Conservation (phyloP, 371 early-diverging fungal genomes). For the Rhizopus delemar region DNA sequence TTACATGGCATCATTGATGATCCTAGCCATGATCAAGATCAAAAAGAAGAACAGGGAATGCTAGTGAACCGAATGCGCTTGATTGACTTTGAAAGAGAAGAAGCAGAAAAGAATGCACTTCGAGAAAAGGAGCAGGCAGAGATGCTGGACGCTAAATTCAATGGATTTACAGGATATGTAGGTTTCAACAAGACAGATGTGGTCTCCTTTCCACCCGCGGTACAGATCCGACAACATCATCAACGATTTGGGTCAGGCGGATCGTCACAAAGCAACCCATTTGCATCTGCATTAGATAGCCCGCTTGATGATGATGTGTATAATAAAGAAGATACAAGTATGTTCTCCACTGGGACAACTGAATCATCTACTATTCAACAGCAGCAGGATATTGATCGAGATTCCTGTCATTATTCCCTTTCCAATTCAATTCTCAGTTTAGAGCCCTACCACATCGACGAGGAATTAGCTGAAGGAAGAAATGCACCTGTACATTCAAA, state of each 20-base stretch:
- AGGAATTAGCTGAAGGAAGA: constrained; percentile 21
- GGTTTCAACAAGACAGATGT: not conserved
- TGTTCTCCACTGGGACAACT: not conserved
- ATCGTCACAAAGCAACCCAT: constrained; percentile 9
- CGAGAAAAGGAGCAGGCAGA: constrained; percentile 40
- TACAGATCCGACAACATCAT: constrained; percentile 11
- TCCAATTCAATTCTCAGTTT: constrained; percentile 26
- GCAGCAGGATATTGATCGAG: not conserved
- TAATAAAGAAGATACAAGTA: not conserved
- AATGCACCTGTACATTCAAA: constrained; percentile 28
- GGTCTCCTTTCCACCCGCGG: constrained; percentile 11
- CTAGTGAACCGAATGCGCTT: constrained; percentile 33
- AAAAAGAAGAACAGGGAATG: constrained; percentile 20
- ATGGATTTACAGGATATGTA: constrained; percentile 43
- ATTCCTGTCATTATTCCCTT: constrained; percentile 9
- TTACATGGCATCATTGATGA: constrained; percentile 37
- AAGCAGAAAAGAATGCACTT: constrained; percentile 35
- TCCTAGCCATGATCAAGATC: not conserved
- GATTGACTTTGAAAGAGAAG: constrained; percentile 41
- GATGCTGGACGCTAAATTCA: constrained; percentile 48
- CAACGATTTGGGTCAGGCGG: not conserved
- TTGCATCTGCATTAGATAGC: constrained; percentile 30
- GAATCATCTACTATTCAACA: not conserved
- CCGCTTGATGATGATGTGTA: constrained; percentile 34
- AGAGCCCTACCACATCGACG: constrained; percentile 7